phyloP scores from a whole-genome alignment of 768 basidiomycete genomes.

The Pisolithus orientalis region DNA sequence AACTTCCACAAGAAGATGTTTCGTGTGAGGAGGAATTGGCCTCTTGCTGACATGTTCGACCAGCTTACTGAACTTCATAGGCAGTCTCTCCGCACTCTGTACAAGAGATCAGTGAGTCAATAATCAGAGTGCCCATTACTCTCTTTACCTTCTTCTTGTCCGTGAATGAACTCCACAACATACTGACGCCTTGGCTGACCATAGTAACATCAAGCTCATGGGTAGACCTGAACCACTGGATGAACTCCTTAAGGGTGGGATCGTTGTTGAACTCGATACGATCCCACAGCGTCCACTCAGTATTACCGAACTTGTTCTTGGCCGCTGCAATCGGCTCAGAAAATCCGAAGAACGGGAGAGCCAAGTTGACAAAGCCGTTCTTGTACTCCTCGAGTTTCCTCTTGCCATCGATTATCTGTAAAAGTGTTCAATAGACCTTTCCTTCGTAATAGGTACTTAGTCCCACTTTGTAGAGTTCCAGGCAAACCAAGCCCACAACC shows the following conservation, averaged over 20 bases:
- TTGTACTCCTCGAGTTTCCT: conserved; percentile 91
- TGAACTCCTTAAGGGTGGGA: conserved; percentile 80
- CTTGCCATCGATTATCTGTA: conserved; percentile 92
- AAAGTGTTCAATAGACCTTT: not conserved
- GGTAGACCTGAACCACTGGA: conserved; percentile 75
- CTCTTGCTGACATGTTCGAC: conserved; percentile 96
- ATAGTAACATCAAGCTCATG: conserved; percentile 88
- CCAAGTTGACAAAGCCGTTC: conserved; percentile 97
- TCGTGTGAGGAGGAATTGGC: conserved; percentile 75
- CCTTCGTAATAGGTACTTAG: not conserved
- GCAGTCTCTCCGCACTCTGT: conserved; percentile 81
- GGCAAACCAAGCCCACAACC: conserved; percentile 90
- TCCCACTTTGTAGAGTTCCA: conserved; percentile 92
- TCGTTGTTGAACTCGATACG: conserved; percentile 89
- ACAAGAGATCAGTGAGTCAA: conserved; percentile 6
- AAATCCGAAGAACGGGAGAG: conserved; percentile 98
- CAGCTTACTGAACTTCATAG: conserved; percentile 85
- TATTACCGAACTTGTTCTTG: conserved; percentile 82
- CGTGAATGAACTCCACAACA: conserved; percentile 95
- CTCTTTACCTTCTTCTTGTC: conserved; percentile 80
- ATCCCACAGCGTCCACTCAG: conserved; percentile 98
- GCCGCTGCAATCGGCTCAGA: conserved; percentile 90
- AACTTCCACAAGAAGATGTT: conserved; percentile 85
- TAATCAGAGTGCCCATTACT: not conserved
- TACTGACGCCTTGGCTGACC: conserved; percentile 96